These are phyloP conservation scores for Centrapalus pauciflorus DNA, from an alignment of 129 eudicot genomes.

Conservation along the genomic window DNA sequence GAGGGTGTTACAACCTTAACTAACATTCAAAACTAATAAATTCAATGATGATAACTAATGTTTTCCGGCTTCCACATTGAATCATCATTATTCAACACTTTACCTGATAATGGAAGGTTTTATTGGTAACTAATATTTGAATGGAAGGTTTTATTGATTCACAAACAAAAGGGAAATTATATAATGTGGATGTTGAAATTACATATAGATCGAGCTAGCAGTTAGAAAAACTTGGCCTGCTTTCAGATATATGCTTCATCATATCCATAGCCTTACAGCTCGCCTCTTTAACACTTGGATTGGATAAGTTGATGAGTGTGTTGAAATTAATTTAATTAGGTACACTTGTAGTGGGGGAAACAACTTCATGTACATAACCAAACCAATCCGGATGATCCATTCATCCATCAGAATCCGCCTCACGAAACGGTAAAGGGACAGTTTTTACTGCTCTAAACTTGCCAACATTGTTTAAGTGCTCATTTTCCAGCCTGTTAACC, in stretches of 20 bases:
- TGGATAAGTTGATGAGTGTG: conserved; percentile 9
- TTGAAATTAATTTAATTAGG: too few species aligned
- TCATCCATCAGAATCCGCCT: conserved; percentile 71
- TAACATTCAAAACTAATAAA: too few species aligned
- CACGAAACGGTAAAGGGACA: conserved; percentile 89
- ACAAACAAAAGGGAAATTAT: conserved; percentile 8
- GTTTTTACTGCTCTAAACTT: conserved; percentile 86
- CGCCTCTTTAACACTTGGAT: conserved; percentile 11
- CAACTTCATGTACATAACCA: not conserved
- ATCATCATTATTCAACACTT: too few species aligned
- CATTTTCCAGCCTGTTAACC: conserved; percentile 93
- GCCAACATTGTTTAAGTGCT: conserved; percentile 88
- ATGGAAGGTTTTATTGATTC: conserved; percentile 24
- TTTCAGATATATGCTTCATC: conserved; percentile 17
- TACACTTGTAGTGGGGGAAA: conserved; percentile 12
- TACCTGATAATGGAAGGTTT: too few species aligned
- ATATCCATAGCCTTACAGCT: conserved; percentile 16
- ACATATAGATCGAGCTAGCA: conserved; percentile 1
- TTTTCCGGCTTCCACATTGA: too few species aligned
- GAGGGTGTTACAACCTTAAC: too few species aligned
- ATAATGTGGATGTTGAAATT: conserved; percentile 11
- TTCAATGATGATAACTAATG: too few species aligned
- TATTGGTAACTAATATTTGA: too few species aligned
- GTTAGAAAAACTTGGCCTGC: conserved; percentile 8
- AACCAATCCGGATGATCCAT: not conserved